Evolutionary conservation across 495 filamentous ascomycete species (phyloP), one percentile per base, ranked within the genome.

Genomic region (Podospora tetraspora): DNA sequence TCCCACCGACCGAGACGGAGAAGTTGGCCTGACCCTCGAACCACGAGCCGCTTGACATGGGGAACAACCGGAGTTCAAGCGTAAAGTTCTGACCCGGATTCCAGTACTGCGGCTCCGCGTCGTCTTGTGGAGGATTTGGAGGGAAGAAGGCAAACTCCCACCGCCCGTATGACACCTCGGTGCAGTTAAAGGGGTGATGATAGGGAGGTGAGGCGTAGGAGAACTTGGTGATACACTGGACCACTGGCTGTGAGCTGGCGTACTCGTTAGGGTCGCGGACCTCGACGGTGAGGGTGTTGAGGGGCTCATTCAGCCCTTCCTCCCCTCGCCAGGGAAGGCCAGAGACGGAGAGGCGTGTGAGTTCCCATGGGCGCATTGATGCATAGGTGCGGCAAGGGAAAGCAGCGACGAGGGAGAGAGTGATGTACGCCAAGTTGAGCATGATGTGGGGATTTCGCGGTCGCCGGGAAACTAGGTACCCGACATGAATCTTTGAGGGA

Each of bases 271-370:
- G 32, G 24, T 64, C 62, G 5, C 43, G 62, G 37, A 64, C 43
- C 62, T 64, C 62, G 23, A 64, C 62, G 37, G 62, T 37, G 32
- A 64, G 22, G 34, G 62, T 64, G 62, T 64, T 64, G 21, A 64
- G 62, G 8, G 62, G 62, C 29, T 64, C 22, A n/a, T 64, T 34
- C 37, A 9, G 43, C 12, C 7, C 62, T 24, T 30, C 32, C 21
- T 64, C 62, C 8, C 22, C 22, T 0, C 62, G n/a, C 23, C 43
- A 64, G 10, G 62, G 62, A 24, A 64, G 13, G 37, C 62, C 37
- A 10, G 62, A 57, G 37, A 21, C 43, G 8, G 19, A 10, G 23
- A 64, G 62, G 3, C 62, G 34, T 22, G 62, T 57, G 24, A 64
- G 13, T 25, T 64, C 32, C 62, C 62, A 64, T 57, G 32, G 32